These are phyloP conservation scores for Chloroidium sp. DNA, from an alignment of 163 green algal species.

Conservation along the genomic window DNA sequence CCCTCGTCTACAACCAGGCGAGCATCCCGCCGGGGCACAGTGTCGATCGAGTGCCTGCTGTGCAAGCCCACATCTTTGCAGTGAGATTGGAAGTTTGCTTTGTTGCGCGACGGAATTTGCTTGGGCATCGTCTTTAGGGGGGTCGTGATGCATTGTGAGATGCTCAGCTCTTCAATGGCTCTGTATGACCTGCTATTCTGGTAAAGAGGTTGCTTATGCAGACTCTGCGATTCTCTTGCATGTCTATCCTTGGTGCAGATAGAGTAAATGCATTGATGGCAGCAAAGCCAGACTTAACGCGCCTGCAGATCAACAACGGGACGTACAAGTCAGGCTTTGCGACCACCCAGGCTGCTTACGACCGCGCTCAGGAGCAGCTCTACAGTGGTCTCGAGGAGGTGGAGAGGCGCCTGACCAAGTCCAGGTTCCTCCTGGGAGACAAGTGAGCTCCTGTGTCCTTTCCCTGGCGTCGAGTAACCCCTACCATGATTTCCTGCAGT, in stretches of 20 bases:
- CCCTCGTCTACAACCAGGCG: slow-evolving; percentile 35
- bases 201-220: too few relatives aligned
- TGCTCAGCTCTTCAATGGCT: too few relatives aligned
- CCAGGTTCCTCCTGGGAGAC: slow-evolving; percentile 62
- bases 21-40: background rate
- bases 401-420: slow-evolving; percentile 34
- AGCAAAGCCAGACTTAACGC: too few relatives aligned
- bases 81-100: too few relatives aligned
- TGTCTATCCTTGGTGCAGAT: too few relatives aligned
- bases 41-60: background rate
- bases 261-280: too few relatives aligned
- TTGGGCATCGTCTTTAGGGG: too few relatives aligned
- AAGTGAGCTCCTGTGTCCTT: slow-evolving; percentile 14
- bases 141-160: too few relatives aligned
- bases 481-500: background rate
- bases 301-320: slow-evolving; percentile 52
- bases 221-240: too few relatives aligned
- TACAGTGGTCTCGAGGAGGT: slow-evolving; percentile 38
- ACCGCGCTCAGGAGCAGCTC: slow-evolving; percentile 35
- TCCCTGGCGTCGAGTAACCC: background rate
- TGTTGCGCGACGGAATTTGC: too few relatives aligned
- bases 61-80: too few relatives aligned
- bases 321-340: slow-evolving; percentile 62
- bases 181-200: too few relatives aligned
- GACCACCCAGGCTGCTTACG: slow-evolving; percentile 49